A percentile compares a stretch with the other conserved stretches of the same genome.
These are phyloP conservation scores for Nemania diffusa DNA, from an alignment of 2,329 filamentous ascomycete species.

Conservation along the genomic window DNA sequence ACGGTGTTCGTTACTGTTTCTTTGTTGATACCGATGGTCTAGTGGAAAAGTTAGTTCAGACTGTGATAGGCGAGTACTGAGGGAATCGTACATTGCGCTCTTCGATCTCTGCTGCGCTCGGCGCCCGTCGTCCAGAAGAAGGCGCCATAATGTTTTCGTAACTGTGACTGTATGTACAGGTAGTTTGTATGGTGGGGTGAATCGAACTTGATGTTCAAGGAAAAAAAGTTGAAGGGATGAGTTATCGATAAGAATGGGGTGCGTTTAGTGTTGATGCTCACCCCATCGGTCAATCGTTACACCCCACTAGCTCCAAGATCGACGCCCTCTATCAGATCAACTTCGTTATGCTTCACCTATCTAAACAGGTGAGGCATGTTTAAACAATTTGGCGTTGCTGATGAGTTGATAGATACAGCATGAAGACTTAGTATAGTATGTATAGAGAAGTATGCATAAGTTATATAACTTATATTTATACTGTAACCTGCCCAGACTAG, in stretches of 20 bases:
- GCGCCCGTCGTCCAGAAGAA: conserved; percentile 41
- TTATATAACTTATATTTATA: no score
- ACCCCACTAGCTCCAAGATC: conserved; percentile 39
- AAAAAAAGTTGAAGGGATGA: conserved; percentile 41
- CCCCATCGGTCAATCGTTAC: conserved; percentile 23
- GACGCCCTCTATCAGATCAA: no score
- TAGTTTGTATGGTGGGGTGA: conserved; percentile 41
- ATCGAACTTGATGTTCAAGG: conserved; percentile 30
- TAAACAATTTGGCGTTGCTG: no score
- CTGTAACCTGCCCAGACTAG: no score
- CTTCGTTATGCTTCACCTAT: no score
- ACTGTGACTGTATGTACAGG: conserved; percentile 23
- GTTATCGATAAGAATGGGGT: conserved; percentile 41
- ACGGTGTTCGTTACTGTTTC: conserved; percentile 91
- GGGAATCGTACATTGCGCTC: conserved; percentile 44
- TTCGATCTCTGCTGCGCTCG: conserved; percentile 44
- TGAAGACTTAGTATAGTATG: no score
- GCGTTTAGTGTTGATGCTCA: conserved; percentile 4
- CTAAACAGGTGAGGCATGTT: no score
- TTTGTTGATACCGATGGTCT: conserved; percentile 87
- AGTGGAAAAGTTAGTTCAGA: conserved; percentile 36
- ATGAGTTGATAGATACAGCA: no score
- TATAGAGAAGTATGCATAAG: no score
- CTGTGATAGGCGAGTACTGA: not conserved
- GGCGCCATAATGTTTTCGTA: conserved; percentile 46